These are phyloP conservation scores for Fomitopsis pulvina DNA, from an alignment of 768 basidiomycete species.

Conservation along the genomic window DNA sequence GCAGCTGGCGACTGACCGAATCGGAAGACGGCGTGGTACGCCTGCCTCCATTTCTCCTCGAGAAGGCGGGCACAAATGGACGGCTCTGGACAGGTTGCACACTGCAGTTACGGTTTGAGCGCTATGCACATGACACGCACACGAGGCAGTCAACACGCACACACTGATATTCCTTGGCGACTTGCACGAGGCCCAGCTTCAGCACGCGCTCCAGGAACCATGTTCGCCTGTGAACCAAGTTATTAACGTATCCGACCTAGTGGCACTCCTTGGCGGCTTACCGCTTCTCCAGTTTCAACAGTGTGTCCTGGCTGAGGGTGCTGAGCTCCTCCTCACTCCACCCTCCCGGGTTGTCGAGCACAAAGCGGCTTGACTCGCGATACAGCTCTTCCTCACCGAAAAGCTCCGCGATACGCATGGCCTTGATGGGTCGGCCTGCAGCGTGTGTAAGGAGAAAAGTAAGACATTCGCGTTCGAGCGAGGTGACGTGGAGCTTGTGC, in stretches of 20 bases:
- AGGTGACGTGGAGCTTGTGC: slow-evolving; percentile 79
- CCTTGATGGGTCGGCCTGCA: slow-evolving; percentile 88
- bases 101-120: slow-evolving; percentile 40
- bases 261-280: slow-evolving; percentile 20
- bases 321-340: slow-evolving; percentile 77
- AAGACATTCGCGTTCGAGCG: slow-evolving; percentile 76
- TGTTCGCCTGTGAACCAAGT: slow-evolving; percentile 49
- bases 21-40: slow-evolving; percentile 79
- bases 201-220: slow-evolving; percentile 96
- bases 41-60: slow-evolving; percentile 92
- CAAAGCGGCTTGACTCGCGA: slow-evolving; percentile 85
- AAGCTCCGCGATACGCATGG: slow-evolving; percentile 86
- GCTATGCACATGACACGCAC: background rate
- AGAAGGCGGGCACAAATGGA: slow-evolving; percentile 71
- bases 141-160: slow-evolving; percentile 35
- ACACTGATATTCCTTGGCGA: slow-evolving; percentile 95
- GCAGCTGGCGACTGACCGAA: slow-evolving; percentile 45
- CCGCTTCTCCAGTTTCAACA: slow-evolving; percentile 88
- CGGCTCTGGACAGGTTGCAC: slow-evolving; percentile 78
- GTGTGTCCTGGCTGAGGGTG: slow-evolving; percentile 75
- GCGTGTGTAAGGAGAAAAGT: slow-evolving; percentile 89
- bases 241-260: background rate
- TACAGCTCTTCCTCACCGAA: slow-evolving; percentile 89
- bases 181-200: slow-evolving; percentile 79
- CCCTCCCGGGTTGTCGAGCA: slow-evolving; percentile 86